Evolutionary conservation across 495 filamentous ascomycete species (phyloP).

Genomic region (Aspergillus mulundensis): DNA sequence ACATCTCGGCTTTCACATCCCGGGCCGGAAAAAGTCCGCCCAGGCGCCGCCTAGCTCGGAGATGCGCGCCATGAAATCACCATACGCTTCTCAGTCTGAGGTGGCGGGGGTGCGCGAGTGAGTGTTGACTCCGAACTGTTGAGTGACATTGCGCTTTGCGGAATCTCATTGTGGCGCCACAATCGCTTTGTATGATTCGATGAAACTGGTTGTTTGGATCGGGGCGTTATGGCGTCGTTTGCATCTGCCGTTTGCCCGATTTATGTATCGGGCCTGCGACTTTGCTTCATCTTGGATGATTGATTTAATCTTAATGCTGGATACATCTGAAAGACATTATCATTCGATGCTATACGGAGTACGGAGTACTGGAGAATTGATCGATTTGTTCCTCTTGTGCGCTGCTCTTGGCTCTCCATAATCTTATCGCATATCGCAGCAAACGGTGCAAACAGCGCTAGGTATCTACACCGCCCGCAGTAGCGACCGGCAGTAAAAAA

Average conservation of each 20-base stretch:
- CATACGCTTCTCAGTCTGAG: constrained; percentile 17
- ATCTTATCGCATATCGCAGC: constrained; percentile 2
- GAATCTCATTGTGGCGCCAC: neutral
- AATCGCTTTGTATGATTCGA: constrained; percentile 3
- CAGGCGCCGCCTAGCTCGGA: constrained; percentile 72
- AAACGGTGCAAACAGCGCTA: constrained; percentile 3
- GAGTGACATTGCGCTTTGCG: neutral
- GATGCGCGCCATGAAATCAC: constrained; percentile 51
- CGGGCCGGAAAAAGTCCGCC: constrained; percentile 65
- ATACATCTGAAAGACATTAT: neutral
- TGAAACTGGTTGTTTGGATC: neutral
- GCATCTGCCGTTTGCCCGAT: neutral
- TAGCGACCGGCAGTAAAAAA: constrained; percentile 6
- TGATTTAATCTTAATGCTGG: constrained; percentile 4
- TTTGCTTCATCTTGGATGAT: constrained; percentile 3
- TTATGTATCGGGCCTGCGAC: neutral
- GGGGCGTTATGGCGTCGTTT: constrained; percentile 1
- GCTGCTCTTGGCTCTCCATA: neutral
- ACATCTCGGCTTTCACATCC: constrained; percentile 57
- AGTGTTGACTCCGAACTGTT: too few relatives aligned
- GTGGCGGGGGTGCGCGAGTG: constrained; percentile 26
- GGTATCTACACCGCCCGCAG: neutral
- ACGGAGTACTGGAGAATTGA: too few relatives aligned
- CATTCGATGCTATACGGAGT: too few relatives aligned
- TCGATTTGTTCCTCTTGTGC: neutral